Percentiles rank a stretch among this genome's conserved stretches.
Conservation (phyloP, 352 stramenopile genomes). For the Elongisporangium anandrum region DNA sequence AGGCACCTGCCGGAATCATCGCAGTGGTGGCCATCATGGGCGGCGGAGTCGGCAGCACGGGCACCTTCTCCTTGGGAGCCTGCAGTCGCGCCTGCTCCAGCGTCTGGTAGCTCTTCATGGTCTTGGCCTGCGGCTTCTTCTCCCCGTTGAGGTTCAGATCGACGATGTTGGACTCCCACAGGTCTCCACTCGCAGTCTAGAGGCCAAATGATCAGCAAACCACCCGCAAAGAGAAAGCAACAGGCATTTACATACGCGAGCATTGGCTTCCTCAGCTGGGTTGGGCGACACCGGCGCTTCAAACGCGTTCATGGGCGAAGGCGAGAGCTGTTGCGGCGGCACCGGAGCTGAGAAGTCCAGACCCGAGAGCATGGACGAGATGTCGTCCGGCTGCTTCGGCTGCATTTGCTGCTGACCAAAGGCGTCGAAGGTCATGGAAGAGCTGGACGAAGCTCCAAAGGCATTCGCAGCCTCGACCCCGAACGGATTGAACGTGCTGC, state of each 20-base stretch:
- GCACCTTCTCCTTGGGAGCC: conserved; percentile 57
- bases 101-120: conserved; percentile 54
- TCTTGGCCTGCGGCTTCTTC: conserved; percentile 42
- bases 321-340: conserved; percentile 25
- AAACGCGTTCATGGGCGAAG: conserved; percentile 10
- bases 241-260: conserved; percentile 10
- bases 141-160: conserved; percentile 68
- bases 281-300: conserved; percentile 13
- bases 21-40: conserved; percentile 7
- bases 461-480: conserved; percentile 9
- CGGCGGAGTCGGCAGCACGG: conserved; percentile 42
- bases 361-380: conserved; percentile 72
- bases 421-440: conserved; percentile 4
- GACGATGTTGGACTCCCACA: conserved; percentile 75
- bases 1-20: conserved; percentile 9
- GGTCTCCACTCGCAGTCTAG: conserved; percentile 40
- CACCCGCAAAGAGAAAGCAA: neutral
- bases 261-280: conserved; percentile 22
- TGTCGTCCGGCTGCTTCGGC: conserved; percentile 34
- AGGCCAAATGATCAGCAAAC: conserved; percentile 1
- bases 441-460: conserved; percentile 6
- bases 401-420: neutral
- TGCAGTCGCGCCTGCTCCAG: conserved; percentile 64
- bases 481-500: conserved; percentile 18
- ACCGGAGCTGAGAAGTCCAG: conserved; percentile 60